Base-by-base conservation (phyloP, 805 yeast genomes). In the Myxozyma kluyveri region DNA sequence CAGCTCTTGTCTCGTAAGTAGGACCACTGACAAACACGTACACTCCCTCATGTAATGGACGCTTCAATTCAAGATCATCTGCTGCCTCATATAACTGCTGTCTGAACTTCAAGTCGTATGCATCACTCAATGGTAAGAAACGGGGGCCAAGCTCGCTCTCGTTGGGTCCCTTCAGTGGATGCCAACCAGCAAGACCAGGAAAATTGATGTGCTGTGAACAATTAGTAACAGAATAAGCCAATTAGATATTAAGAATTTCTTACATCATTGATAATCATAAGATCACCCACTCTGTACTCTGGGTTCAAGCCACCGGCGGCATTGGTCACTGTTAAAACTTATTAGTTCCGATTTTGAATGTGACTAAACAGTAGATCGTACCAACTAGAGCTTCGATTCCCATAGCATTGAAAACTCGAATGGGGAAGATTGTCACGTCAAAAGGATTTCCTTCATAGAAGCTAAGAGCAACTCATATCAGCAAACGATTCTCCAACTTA, bases 221-320 rank as follows among this genome's bases (percentile, higher is more conserved):
- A 31, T 41, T 27, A 37, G 44, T 12, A 19, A 22, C 22, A 17
- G 29, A 31, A 18, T 26, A 18, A 10, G 27, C n/a, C 24, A 17
- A 29, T n/a, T 7, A 41, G 14, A 21, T n/a, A 18, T 24, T 14
- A 5, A 41, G 17, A 14, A 19, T 42, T 10, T 32, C 63, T 14
- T 45, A 61, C 64, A 55, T 90, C 99, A 59, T 77, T 77, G 57
- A 91, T 79, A 43, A 93, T 76, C 98, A 93, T 91, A 59, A 91
- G 72, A 64, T 93, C 97, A 29, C 97, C 96, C 1, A 91, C 86
- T 47, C 75, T 75, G 68, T 69, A 90, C 3, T 63, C 65, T 1
- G 79, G 69, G 63, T 88, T 85, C 42, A 86, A 68, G 1, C 96
- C 97, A 42, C 98, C 99, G 1, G 96, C 95, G 1, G 99, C 99